These are phyloP conservation scores for Ailanthus altissimus DNA, from an alignment of 345 rosid species.

Conservation along the genomic window DNA sequence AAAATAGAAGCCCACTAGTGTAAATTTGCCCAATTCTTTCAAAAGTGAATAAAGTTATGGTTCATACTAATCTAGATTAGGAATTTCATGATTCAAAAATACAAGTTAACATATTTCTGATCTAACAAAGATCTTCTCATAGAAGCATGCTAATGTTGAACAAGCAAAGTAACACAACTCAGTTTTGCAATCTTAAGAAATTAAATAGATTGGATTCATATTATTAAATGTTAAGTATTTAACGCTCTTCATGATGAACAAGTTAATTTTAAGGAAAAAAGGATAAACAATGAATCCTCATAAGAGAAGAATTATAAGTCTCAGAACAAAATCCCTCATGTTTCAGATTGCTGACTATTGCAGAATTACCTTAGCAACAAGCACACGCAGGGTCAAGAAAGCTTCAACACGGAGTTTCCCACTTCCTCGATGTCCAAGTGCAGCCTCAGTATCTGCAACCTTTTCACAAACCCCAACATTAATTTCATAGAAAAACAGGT, in stretches of 20 bases:
- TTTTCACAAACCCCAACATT: slow-evolving; percentile 36
- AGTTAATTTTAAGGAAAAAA: not conserved
- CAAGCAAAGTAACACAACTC: too few species aligned
- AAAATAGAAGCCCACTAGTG: slow-evolving; percentile 22
- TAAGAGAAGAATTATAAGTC: not conserved
- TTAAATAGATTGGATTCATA: not conserved
- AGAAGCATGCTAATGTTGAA: not conserved
- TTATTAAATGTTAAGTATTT: not conserved
- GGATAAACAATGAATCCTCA: not conserved
- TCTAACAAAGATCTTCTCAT: not conserved
- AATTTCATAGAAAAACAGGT: not conserved
- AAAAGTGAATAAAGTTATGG: not conserved
- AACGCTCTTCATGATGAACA: not conserved
- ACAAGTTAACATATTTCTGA: slow-evolving; percentile 3
- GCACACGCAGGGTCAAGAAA: slow-evolving; percentile 62
- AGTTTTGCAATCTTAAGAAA: not conserved
- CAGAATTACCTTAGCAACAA: slow-evolving; percentile 79
- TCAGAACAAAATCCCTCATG: not conserved
- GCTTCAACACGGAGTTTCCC: slow-evolving; percentile 81
- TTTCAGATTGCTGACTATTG: not conserved
- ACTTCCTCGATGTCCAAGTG: slow-evolving; percentile 82
- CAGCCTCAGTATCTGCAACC: slow-evolving; percentile 90
- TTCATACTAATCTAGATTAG: not conserved
- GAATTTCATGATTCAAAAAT: not conserved
- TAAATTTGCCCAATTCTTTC: slow-evolving; percentile 44